These are phyloP conservation scores for Ceratocystis ficicola DNA, from an alignment of 2,329 filamentous ascomycete species.

Conservation along the genomic window DNA sequence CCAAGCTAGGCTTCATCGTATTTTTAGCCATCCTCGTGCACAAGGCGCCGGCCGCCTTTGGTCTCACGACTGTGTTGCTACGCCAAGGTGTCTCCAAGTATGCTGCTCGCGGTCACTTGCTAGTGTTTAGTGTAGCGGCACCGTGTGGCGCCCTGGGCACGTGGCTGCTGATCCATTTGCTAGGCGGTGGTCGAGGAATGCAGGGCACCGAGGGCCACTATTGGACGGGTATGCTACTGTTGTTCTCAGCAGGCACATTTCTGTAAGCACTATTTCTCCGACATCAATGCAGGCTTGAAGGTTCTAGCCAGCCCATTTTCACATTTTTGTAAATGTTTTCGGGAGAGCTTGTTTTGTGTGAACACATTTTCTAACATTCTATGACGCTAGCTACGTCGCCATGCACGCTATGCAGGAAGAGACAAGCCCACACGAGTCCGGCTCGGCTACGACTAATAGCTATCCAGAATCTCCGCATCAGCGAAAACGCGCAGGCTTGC, in stretches of 20 bases:
- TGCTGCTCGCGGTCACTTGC: conserved; percentile 67
- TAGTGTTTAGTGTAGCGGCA: conserved; percentile 84
- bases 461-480: conserved; percentile 41
- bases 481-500: conserved; percentile 43
- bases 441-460: conserved; percentile 36
- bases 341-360: not conserved
- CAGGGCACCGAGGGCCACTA: conserved; percentile 57
- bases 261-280: conserved; percentile 47
- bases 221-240: conserved; percentile 81
- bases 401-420: conserved; percentile 97
- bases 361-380: not conserved
- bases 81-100: conserved; percentile 87
- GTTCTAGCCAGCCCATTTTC: not conserved
- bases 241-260: conserved; percentile 96
- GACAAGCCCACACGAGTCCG: conserved; percentile 40
- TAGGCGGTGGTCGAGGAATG: conserved; percentile 52
- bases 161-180: conserved; percentile 63
- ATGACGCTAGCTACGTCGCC: conserved; percentile 65
- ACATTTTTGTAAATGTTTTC: not conserved
- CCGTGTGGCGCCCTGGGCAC: conserved; percentile 75
- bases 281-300: not conserved
- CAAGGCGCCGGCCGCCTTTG: conserved; percentile 92
- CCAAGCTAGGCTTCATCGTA: conserved; percentile 74
- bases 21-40: conserved; percentile 96
- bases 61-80: conserved; percentile 75